A percentile compares a stretch with the other conserved stretches of the same genome.
phyloP scores from a whole-genome alignment of 2,329 filamentous ascomycete genomes.

The Eutypella sp. region DNA sequence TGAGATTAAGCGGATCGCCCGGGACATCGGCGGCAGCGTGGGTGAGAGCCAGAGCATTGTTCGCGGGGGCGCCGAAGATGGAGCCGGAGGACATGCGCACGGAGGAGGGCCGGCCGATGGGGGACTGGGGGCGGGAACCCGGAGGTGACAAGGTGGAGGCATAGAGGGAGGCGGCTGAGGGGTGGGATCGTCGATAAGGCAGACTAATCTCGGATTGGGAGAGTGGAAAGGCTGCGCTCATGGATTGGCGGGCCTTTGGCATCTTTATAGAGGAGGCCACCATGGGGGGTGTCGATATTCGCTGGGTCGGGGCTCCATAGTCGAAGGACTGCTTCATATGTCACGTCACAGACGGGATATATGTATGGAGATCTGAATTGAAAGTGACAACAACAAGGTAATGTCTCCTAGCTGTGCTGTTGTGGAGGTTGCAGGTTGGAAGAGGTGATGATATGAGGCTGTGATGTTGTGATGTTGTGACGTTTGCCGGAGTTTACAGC shows the following conservation, averaged over 20 bases:
- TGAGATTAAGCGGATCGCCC: conserved; percentile 57
- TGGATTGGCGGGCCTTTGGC: conserved; percentile 57
- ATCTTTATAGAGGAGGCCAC: conserved; percentile 55
- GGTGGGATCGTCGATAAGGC: conserved; percentile 49
- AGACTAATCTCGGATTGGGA: conserved; percentile 50
- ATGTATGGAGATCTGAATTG: conserved; percentile 5
- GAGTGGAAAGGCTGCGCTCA: conserved; percentile 40
- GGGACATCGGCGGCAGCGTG: conserved; percentile 38
- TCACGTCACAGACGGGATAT: conserved; percentile 9
- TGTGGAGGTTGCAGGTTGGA: too few species aligned
- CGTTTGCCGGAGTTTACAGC: too few species aligned
- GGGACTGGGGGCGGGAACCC: conserved; percentile 63
- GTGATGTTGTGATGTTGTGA: too few species aligned
- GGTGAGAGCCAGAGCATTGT: conserved; percentile 39
- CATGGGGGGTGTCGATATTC: conserved; percentile 64
- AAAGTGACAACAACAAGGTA: conserved; percentile 5
- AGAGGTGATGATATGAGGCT: too few species aligned
- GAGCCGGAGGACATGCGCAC: conserved; percentile 54
- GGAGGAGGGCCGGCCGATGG: conserved; percentile 54
- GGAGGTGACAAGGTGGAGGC: conserved; percentile 64
- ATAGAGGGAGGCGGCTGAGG: conserved; percentile 57
- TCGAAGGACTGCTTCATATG: conserved; percentile 23
- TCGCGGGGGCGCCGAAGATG: conserved; percentile 46
- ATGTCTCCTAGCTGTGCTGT: conserved; percentile 5
- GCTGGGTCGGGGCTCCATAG: conserved; percentile 51